Conservation (phyloP, 176 grass and related monocot genomes). For the Oryza meyeriana region DNA sequence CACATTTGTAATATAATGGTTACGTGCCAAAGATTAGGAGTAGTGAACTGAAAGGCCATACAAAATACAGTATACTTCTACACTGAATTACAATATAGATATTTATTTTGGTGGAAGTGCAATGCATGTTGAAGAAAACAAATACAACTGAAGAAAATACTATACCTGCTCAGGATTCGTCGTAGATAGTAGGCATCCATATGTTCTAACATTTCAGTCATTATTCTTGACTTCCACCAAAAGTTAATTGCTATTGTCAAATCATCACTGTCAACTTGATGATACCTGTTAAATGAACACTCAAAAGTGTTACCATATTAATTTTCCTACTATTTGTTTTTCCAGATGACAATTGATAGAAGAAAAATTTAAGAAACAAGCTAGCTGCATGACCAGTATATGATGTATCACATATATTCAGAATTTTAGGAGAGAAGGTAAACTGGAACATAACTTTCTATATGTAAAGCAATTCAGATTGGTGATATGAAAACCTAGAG, state of each 20-base stretch:
- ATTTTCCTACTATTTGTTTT: neutral
- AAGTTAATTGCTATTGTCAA: slow-evolving; percentile 92
- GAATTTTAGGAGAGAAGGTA: neutral
- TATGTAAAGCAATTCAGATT: neutral
- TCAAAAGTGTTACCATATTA: slow-evolving; percentile 9
- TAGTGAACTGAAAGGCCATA: neutral
- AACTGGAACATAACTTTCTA: neutral
- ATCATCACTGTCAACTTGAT: slow-evolving; percentile 95
- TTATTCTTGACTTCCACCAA: slow-evolving; percentile 93
- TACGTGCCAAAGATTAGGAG: neutral
- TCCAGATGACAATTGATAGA: neutral
- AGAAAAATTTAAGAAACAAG: slow-evolving; percentile 1
- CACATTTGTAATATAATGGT: neutral
- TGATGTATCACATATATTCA: neutral
- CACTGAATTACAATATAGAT: neutral
- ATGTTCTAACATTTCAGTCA: slow-evolving; percentile 81
- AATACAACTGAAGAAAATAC: slow-evolving; percentile 11
- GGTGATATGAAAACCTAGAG: neutral
- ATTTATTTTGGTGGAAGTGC: neutral
- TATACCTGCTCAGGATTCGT: slow-evolving; percentile 81
- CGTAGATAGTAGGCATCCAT: slow-evolving; percentile 97
- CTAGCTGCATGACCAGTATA: neutral
- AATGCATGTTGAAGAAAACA: slow-evolving; percentile 4
- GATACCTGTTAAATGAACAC: slow-evolving; percentile 72
- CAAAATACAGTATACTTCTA: neutral